A percentile compares a stretch with the other conserved stretches of the same genome.
Evolutionary conservation across 1,139 yeast genomes (phyloP).

Genomic region (Entelexis sorbosivorans): DNA sequence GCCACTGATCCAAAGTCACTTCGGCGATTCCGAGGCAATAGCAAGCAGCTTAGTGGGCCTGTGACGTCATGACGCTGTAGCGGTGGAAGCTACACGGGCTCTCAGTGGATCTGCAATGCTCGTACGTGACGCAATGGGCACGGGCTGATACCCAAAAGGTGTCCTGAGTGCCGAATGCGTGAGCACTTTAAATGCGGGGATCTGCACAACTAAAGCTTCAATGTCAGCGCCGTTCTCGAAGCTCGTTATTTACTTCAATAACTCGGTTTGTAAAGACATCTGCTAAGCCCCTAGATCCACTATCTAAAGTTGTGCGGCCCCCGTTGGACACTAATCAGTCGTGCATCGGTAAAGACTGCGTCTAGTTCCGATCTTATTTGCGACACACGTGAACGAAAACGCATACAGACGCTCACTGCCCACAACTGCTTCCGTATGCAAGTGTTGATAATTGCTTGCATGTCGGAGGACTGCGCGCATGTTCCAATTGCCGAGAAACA

Average conservation of each 20-base stretch:
- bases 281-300: no score
- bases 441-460: conserved; percentile 1
- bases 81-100: neutral
- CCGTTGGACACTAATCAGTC: neutral
- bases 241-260: no score
- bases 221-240: no score
- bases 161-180: neutral
- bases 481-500: neutral
- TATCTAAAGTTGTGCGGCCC: neutral
- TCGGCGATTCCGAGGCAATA: neutral
- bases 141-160: neutral
- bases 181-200: neutral
- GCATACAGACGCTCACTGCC: neutral
- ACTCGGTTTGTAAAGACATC: no score
- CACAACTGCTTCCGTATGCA: neutral
- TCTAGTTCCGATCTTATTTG: neutral
- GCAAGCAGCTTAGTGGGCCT: neutral
- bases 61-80: neutral
- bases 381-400: neutral
- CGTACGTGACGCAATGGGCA: neutral
- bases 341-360: neutral
- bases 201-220: neutral
- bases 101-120: neutral
- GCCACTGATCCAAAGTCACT: neutral
- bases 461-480: neutral